Conservation (phyloP, 2,329 filamentous ascomycete species). For the Pseudocercospora fuligena region DNA sequence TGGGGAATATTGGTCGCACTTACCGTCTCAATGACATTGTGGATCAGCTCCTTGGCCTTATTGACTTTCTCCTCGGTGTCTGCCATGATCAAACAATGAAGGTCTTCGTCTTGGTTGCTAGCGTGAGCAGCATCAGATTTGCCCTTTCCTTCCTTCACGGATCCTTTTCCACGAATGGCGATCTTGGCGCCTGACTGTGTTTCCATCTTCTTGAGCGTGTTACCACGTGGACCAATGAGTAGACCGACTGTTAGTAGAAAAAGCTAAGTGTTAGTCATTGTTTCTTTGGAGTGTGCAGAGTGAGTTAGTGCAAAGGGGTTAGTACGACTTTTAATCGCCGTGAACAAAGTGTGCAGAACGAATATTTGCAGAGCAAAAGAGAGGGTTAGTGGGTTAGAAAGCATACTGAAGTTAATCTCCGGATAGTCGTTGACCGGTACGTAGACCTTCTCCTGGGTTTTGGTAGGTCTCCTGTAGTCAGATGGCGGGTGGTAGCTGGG, state of each 20-base stretch:
- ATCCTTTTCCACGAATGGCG: constrained; percentile 98
- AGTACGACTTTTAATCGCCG: constrained; percentile 42
- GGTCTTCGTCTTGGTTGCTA: constrained; percentile 99
- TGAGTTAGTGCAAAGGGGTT: constrained; percentile 39
- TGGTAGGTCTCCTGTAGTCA: constrained; percentile 97
- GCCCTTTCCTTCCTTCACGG: constrained; percentile 99
- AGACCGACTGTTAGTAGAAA: constrained; percentile 91
- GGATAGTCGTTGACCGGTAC: constrained; percentile 99
- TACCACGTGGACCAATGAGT: constrained; percentile 99
- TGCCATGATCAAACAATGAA: constrained; percentile 99
- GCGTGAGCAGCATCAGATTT: constrained; percentile 98
- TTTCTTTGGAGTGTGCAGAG: constrained; percentile 30
- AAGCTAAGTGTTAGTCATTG: constrained; percentile 77
- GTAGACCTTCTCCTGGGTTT: constrained; percentile 99
- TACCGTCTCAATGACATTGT: constrained; percentile 98
- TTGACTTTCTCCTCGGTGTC: constrained; percentile 99
- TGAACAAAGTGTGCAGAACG: constrained; percentile 32
- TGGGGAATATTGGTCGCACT: constrained; percentile 46
- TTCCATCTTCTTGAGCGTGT: constrained; percentile 99
- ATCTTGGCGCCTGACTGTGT: constrained; percentile 97
- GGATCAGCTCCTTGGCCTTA: constrained; percentile 97
- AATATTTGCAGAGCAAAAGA: constrained; percentile 43
- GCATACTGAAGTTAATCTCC: constrained; percentile 99
- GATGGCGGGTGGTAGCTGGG: constrained; percentile 98
- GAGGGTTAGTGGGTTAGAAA: constrained; percentile 85